These are phyloP conservation scores for Suillus hirtellus DNA, from an alignment of 768 basidiomycete species.

Conservation along the genomic window DNA sequence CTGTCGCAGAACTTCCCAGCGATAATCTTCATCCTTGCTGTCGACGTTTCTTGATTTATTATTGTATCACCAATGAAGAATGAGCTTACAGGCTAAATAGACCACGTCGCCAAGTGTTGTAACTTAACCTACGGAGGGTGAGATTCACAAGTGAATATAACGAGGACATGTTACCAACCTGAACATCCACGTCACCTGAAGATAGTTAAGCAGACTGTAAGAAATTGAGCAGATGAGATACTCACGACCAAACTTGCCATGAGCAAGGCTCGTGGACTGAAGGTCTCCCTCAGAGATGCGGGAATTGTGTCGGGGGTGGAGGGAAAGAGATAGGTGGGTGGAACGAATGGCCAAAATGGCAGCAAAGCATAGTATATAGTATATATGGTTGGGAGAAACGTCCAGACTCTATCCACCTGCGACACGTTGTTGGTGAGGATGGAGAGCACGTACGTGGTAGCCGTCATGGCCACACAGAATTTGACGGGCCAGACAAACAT, in stretches of 20 bases:
- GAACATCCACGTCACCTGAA: slow-evolving; percentile 57
- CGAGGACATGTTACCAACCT: slow-evolving; percentile 36
- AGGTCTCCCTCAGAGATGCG: slow-evolving; percentile 38
- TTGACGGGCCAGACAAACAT: slow-evolving; percentile 62
- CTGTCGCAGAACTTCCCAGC: slow-evolving; percentile 78
- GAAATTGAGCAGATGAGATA: slow-evolving; percentile 7
- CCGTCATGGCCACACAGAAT: slow-evolving; percentile 53
- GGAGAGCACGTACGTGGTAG: slow-evolving; percentile 56
- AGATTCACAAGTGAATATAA: slow-evolving; percentile 4
- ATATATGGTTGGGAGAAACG: slow-evolving; percentile 80
- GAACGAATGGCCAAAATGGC: slow-evolving; percentile 52
- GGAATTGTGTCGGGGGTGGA: slow-evolving; percentile 52
- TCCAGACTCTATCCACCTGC: slow-evolving; percentile 85
- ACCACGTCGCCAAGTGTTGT: slow-evolving; percentile 84
- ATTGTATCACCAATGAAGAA: neutral
- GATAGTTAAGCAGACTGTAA: slow-evolving; percentile 3
- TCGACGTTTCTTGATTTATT: neutral
- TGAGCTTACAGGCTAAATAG: slow-evolving; percentile 65
- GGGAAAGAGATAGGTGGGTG: slow-evolving; percentile 46
- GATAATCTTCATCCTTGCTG: slow-evolving; percentile 88
- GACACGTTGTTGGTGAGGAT: slow-evolving; percentile 77
- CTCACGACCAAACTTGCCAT: slow-evolving; percentile 71
- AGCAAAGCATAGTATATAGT: slow-evolving; percentile 79
- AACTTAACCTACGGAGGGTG: slow-evolving; percentile 50
- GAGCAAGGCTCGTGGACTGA: slow-evolving; percentile 70